Percentiles rank a stretch among this genome's conserved stretches.
Conservation (phyloP, 2,329 filamentous ascomycete genomes). For the Penicillium sp. region DNA sequence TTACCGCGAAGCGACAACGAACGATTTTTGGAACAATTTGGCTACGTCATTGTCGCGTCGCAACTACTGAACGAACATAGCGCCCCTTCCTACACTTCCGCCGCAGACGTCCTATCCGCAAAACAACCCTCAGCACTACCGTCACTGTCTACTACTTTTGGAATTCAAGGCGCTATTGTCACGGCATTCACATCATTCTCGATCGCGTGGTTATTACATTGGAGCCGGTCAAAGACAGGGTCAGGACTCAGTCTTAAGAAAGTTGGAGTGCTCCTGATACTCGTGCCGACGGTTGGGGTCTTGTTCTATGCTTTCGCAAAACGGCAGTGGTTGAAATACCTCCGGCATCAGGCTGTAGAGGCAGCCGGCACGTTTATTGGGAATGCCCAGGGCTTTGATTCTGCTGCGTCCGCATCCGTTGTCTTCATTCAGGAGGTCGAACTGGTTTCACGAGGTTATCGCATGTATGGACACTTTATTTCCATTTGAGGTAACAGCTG, state of each 20-base stretch:
- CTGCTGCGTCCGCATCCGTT: conserved; percentile 70
- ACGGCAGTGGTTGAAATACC: conserved; percentile 76
- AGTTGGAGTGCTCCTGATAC: conserved; percentile 39
- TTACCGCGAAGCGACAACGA: conserved; percentile 76
- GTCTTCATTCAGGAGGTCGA: conserved; percentile 93
- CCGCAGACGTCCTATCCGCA: conserved; percentile 35
- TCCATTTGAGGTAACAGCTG: background rate
- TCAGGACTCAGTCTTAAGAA: conserved; percentile 42
- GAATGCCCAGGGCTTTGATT: conserved; percentile 77
- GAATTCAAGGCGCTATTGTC: conserved; percentile 63
- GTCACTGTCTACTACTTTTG: conserved; percentile 50
- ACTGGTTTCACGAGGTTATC: conserved; percentile 84
- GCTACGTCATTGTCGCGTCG: conserved; percentile 88
- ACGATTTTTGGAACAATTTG: conserved; percentile 86
- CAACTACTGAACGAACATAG: conserved; percentile 72
- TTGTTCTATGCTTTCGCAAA: conserved; percentile 70
- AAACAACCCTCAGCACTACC: conserved; percentile 31
- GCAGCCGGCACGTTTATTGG: conserved; percentile 68
- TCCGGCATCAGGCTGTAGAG: conserved; percentile 70
- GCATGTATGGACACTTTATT: conserved; percentile 59
- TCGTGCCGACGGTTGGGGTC: conserved; percentile 55
- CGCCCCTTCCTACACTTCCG: conserved; percentile 42
- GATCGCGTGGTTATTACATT: conserved; percentile 68
- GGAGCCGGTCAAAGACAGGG: conserved; percentile 61
- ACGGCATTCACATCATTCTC: conserved; percentile 63